Percentiles rank a stretch among this genome's conserved stretches.
These are phyloP conservation scores for Ceratobasidium sp. DNA, from an alignment of 1,284 basidiomycete genomes.

Conservation along the genomic window DNA sequence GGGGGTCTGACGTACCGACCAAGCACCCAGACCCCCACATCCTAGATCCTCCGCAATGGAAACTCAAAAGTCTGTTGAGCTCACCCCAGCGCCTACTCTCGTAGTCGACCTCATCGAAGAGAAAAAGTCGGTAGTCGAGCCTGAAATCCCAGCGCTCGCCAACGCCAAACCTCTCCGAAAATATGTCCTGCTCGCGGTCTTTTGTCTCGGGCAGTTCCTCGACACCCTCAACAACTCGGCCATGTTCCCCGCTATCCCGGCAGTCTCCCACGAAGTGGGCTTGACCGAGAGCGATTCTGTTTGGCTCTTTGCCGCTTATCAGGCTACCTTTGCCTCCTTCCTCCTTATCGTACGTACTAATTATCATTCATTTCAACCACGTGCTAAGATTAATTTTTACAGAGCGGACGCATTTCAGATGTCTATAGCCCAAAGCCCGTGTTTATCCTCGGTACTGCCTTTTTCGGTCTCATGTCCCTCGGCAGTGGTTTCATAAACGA, in stretches of 20 bases:
- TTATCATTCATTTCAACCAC: neutral
- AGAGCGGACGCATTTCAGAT: slow-evolving; percentile 37
- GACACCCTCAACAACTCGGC: slow-evolving; percentile 59
- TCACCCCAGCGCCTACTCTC: slow-evolving; percentile 25
- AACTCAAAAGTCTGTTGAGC: slow-evolving; percentile 9
- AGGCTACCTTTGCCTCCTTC: slow-evolving; percentile 35
- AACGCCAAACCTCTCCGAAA: slow-evolving; percentile 40
- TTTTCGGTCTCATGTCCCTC: slow-evolving; percentile 35
- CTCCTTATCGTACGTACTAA: slow-evolving; percentile 27
- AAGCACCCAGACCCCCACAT: no score
- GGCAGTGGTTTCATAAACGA: slow-evolving; percentile 29
- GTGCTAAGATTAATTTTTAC: neutral
- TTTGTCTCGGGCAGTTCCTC: slow-evolving; percentile 57
- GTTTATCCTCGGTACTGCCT: slow-evolving; percentile 33
- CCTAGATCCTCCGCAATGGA: neutral
- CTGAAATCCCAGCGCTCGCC: slow-evolving; percentile 14
- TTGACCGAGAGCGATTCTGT: slow-evolving; percentile 28
- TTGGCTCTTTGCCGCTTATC: slow-evolving; percentile 39
- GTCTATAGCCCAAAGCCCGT: slow-evolving; percentile 37
- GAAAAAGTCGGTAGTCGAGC: neutral
- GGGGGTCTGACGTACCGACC: no score
- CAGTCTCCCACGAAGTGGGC: slow-evolving; percentile 45
- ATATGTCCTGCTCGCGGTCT: slow-evolving; percentile 51
- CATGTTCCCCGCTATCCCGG: slow-evolving; percentile 56
- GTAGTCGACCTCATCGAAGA: neutral